These are phyloP conservation scores for Oryza rufipogon DNA, from an alignment of 176 grass and related monocot genomes.

Conservation along the genomic window DNA sequence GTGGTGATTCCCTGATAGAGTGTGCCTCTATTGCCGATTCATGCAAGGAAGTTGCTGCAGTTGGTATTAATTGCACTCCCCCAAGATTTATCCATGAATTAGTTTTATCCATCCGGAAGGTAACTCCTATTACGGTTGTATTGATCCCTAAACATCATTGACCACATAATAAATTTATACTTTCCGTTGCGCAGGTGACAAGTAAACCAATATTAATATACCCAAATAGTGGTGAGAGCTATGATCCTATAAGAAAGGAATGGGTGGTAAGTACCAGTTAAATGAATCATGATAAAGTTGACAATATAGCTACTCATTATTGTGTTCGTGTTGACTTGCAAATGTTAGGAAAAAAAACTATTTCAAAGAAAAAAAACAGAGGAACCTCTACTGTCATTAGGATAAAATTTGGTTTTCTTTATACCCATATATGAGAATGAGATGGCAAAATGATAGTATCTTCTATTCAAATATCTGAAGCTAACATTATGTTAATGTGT, in stretches of 20 bases:
- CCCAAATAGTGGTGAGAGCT: conserved; percentile 73
- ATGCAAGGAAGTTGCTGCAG: conserved; percentile 64
- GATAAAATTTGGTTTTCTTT: too few species aligned
- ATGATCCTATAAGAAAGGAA: conserved; percentile 73
- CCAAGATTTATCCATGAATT: conserved; percentile 86
- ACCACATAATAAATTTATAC: conserved; percentile 29
- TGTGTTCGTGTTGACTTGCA: neutral
- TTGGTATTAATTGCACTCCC: conserved; percentile 94
- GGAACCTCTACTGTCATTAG: too few species aligned
- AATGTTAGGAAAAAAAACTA: neutral
- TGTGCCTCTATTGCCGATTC: conserved; percentile 71
- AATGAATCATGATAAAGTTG: neutral
- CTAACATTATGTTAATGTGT: neutral
- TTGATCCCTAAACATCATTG: conserved; percentile 17
- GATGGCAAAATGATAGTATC: too few species aligned
- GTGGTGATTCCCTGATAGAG: conserved; percentile 71
- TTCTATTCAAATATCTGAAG: too few species aligned
- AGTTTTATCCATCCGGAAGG: conserved; percentile 71
- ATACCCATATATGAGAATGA: too few species aligned
- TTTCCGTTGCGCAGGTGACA: conserved; percentile 48
- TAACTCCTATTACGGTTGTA: conserved; percentile 36
- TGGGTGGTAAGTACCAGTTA: conserved; percentile 62
- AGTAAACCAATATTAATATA: conserved; percentile 70
- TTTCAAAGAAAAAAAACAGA: too few species aligned
- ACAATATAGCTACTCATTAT: neutral